Conservation (phyloP, 768 basidiomycete species). For the Suillus clintonianus region DNA sequence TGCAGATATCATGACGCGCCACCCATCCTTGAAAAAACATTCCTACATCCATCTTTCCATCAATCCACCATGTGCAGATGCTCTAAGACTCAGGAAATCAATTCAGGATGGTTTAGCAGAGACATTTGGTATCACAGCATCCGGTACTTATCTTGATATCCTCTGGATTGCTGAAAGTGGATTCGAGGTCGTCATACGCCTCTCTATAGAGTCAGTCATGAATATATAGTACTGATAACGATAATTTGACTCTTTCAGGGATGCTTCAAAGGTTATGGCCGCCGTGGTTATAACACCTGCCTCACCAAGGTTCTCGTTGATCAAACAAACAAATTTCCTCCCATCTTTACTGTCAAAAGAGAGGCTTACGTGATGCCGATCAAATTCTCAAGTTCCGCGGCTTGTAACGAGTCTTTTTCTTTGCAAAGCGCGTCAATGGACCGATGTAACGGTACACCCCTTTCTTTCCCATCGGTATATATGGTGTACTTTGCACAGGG, state of each 20-base stretch:
- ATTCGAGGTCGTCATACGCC: slow-evolving; percentile 19
- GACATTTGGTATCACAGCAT: slow-evolving; percentile 54
- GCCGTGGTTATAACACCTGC: slow-evolving; percentile 24
- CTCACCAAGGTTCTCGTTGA: slow-evolving; percentile 21
- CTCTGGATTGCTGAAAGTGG: slow-evolving; percentile 45
- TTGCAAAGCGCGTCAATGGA: background rate
- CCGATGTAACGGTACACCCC: background rate
- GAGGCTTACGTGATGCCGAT: background rate
- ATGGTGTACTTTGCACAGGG: background rate
- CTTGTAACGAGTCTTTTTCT: background rate
- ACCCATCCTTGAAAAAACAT: background rate
- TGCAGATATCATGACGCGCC: background rate
- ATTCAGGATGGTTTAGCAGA: slow-evolving; percentile 57
- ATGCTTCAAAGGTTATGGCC: slow-evolving; percentile 25
- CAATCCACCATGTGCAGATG: slow-evolving; percentile 27
- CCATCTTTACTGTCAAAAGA: slow-evolving; percentile 26
- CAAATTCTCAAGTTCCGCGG: background rate
- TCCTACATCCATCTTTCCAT: background rate
- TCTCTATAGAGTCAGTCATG: slow-evolving; percentile 13
- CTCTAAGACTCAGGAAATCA: slow-evolving; percentile 50
- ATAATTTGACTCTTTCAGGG: too few species aligned
- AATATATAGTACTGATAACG: slow-evolving; percentile 24
- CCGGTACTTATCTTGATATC: slow-evolving; percentile 58
- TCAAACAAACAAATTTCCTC: slow-evolving; percentile 32
- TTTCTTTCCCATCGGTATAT: background rate